Conservation (phyloP, 148 eudicot genomes). For the Selenicereus undatus region DNA sequence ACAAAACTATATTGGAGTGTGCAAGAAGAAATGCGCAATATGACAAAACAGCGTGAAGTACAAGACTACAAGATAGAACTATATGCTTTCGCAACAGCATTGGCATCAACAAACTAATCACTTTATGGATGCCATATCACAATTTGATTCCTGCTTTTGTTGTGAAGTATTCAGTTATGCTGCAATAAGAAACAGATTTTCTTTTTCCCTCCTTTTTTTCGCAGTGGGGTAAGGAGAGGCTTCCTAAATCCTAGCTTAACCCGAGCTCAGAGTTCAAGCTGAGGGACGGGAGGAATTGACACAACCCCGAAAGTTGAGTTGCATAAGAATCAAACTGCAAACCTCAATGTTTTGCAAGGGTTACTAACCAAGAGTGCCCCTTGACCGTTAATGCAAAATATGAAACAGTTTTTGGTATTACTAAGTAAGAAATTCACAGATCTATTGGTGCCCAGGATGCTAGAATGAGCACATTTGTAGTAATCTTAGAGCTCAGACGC, state of each 20-base stretch:
- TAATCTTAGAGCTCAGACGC: too few relatives aligned
- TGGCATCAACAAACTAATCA: not conserved
- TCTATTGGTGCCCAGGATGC: too few relatives aligned
- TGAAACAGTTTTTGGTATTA: too few relatives aligned
- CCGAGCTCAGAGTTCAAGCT: not conserved
- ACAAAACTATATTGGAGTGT: conserved; percentile 75
- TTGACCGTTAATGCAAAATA: too few relatives aligned
- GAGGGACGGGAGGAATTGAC: not conserved
- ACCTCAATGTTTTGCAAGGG: not conserved
- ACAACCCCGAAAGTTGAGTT: not conserved
- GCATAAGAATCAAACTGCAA: not conserved
- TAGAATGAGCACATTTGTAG: too few relatives aligned
- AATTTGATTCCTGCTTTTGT: not conserved
- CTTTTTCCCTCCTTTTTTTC: not conserved
- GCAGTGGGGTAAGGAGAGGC: not conserved
- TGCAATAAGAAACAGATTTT: not conserved
- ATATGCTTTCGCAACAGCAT: not conserved
- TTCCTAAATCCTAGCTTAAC: not conserved
- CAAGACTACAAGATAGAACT: not conserved
- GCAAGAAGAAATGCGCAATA: conserved; percentile 68
- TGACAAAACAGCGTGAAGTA: conserved; percentile 28
- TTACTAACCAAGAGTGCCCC: too few relatives aligned
- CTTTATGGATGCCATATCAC: not conserved
- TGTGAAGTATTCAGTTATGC: not conserved
- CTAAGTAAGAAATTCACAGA: not conserved